Percentiles rank a stretch among this genome's conserved stretches.
These are phyloP conservation scores for Helenozyma rhizophorensis DNA, from an alignment of 805 yeast genomes.

Conservation along the genomic window DNA sequence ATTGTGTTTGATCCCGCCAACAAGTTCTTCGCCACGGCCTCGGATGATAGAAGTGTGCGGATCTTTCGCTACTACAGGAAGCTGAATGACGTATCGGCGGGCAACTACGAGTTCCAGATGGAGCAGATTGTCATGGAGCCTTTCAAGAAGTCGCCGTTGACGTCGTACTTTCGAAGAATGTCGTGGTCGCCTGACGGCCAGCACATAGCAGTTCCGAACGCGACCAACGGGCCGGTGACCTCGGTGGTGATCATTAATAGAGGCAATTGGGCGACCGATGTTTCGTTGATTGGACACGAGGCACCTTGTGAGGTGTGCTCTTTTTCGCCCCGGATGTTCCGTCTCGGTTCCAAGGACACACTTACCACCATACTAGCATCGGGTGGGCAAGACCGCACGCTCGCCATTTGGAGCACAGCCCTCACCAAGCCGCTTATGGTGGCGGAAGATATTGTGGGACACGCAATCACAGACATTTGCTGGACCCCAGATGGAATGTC, in stretches of 20 bases:
- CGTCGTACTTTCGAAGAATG: constrained; percentile 81
- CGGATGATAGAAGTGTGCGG: constrained; percentile 90
- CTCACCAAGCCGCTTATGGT: constrained; percentile 74
- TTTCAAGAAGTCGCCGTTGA: constrained; percentile 81
- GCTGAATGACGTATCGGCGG: constrained; percentile 41
- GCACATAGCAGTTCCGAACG: constrained; percentile 80
- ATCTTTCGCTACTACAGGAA: constrained; percentile 78
- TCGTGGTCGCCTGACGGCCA: constrained; percentile 94
- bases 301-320: constrained; percentile 80
- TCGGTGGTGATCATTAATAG: constrained; percentile 69
- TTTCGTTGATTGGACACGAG: constrained; percentile 76
- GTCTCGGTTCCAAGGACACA: constrained; percentile 22
- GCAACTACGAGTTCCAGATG: constrained; percentile 75
- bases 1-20: constrained; percentile 97
- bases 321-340: constrained; percentile 68
- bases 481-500: constrained; percentile 83
- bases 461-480: constrained; percentile 80
- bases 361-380: constrained; percentile 80
- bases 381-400: constrained; percentile 88
- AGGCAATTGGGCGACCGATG: constrained; percentile 75
- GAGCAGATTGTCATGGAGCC: constrained; percentile 84
- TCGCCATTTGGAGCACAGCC: constrained; percentile 85
- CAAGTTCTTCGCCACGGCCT: constrained; percentile 93
- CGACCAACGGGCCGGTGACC: constrained; percentile 77
- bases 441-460: constrained; percentile 68